phyloP scores from a whole-genome alignment of 1,284 basidiomycete genomes.

The Anthracocystis walkeri region DNA sequence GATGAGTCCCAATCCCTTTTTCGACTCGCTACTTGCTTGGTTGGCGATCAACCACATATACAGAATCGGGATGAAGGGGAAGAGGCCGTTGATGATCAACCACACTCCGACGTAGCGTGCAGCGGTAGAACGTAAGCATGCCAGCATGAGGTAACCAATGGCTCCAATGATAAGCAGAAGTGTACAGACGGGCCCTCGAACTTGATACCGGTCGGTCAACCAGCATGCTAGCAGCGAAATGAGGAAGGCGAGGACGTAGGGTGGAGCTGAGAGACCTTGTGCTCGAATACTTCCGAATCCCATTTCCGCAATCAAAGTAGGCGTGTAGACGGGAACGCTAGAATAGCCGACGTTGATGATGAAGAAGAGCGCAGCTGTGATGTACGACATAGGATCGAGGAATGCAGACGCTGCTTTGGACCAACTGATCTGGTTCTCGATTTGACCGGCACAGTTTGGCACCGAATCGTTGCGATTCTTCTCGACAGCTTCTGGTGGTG shows the following conservation, averaged over 20 bases:
- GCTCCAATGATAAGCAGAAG: constrained; percentile 48
- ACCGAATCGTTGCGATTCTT: background rate
- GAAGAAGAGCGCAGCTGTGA: constrained; percentile 56
- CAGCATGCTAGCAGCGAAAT: constrained; percentile 39
- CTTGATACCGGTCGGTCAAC: constrained; percentile 46
- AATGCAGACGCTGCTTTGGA: constrained; percentile 45
- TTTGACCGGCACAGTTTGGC: background rate
- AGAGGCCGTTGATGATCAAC: constrained; percentile 58
- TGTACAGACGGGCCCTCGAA: constrained; percentile 57
- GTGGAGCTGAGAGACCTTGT: constrained; percentile 56
- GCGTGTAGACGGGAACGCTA: constrained; percentile 63
- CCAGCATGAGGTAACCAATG: constrained; percentile 63
- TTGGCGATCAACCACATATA: constrained; percentile 62
- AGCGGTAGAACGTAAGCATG: constrained; percentile 31
- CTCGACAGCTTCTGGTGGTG: constrained; percentile 20
- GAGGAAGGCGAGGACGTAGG: constrained; percentile 61
- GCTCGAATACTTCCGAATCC: constrained; percentile 58
- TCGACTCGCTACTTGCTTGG: constrained; percentile 54
- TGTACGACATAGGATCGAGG: constrained; percentile 55
- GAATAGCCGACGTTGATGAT: constrained; percentile 64
- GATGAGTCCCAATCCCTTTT: constrained; percentile 52
- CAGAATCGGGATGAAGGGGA: constrained; percentile 60
- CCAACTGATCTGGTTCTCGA: constrained; percentile 31
- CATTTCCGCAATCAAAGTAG: constrained; percentile 61
- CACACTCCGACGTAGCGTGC: constrained; percentile 51